Evolutionary conservation across 225 moss, liverwort and hornwort genomes (phyloP), one percentile per base, ranked within the genome.

Genomic region (Takakia lepidozioides): DNA sequence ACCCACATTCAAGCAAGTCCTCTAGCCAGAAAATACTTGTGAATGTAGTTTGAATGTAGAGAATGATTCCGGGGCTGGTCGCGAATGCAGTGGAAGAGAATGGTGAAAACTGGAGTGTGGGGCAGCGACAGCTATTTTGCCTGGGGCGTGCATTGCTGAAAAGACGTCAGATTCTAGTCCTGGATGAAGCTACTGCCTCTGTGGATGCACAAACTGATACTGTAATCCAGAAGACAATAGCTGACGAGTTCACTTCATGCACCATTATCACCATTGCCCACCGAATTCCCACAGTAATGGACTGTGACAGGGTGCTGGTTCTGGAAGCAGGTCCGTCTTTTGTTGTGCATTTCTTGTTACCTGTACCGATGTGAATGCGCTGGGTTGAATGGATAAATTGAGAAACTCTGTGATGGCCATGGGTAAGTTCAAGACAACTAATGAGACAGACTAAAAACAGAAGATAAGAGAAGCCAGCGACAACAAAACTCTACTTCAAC

Each of bases 21-120:
- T n/a, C n/a, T n/a, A n/a, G n/a, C n/a, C n/a, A n/a, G n/a, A n/a
- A n/a, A n/a, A n/a, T n/a, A n/a, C n/a, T n/a, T n/a, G n/a, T n/a
- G n/a, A n/a, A n/a, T n/a, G n/a, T n/a, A n/a, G n/a, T n/a, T n/a
- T n/a, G n/a, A n/a, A n/a, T n/a, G n/a, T n/a, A n/a, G n/a, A n/a
- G n/a, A n/a, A n/a, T n/a, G n/a, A n/a, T n/a, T n/a, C n/a, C 32
- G 32, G 32, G 32, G 32, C 11, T 32, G 7, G 7, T 0, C 7
- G 7, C 8, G 11, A 32, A 6, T n/a, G 21, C 36, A 19, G 60
- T 71, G 25, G 47, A 50, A 0, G 71, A 71, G 51, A 65, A 52
- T 41, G 71, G 60, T 4, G 60, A 71, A 5, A 71, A 71, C 46
- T 71, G 71, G 71, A 71, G 71, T 55, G 52, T 71, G 59, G 71